Evolutionary conservation across 768 basidiomycete species (phyloP), one percentile per base, ranked within the genome.

Genomic region (Psilocybe azurescens): DNA sequence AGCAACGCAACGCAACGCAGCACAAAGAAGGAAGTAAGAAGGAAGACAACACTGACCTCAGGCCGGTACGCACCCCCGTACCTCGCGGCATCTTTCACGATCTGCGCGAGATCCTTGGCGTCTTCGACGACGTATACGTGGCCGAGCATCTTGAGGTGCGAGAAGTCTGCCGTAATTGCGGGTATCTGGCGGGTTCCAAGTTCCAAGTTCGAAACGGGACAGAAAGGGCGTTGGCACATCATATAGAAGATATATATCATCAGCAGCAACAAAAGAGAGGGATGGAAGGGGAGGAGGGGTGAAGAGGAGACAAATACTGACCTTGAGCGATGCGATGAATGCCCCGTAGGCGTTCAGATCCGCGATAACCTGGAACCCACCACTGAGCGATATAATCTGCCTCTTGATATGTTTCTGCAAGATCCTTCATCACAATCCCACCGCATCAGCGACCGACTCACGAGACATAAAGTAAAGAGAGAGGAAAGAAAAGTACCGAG

Each of bases 81-180:
- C 48, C 97, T 81, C 28, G 95, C 93, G 8, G 97, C 94, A 75
- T 99, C 97, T 63, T 95, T 79, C 13, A 99, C 96, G 67, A 99
- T 97, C 76, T 94, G 91, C 33, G 97, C 96, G 13, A 99, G 82
- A 72, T 99, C 97, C 69, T 95, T 97, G 0, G 97, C 97, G 65
- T 97, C 95, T 65, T 92, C 91, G 11, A 97, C 95, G 51, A 99
- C 93, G 73, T 89, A 99, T 1, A 99, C 94, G 69, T 99, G 95
- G 2, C 96, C 96, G 11, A 97, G 81, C 95, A 99, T 97, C 77
- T 97, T 98, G 58, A 99, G 83, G 68, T 95, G 90, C 14, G 95
- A 87, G 66, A 99, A 99, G 65, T 98, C 96, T 0, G 89, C 84
- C 1, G 89, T 88, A 24, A 99, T 88, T n/a, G 84, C 81, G 6